phyloP scores from a whole-genome alignment of 441 rosid genomes.

The Populus hybrid region DNA sequence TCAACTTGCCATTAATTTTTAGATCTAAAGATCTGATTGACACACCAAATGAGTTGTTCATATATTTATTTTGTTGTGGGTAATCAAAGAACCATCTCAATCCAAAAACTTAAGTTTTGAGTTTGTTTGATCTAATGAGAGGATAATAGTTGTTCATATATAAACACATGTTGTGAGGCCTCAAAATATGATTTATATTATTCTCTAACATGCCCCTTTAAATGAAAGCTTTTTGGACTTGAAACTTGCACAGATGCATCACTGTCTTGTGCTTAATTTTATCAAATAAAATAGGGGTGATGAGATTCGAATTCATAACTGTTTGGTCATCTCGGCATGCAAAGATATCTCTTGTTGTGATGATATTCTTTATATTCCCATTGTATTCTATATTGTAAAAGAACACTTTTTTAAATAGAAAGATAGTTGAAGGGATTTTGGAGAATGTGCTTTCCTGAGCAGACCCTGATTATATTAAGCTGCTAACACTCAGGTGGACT shows the following conservation, averaged over 20 bases:
- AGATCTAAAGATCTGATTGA: not conserved
- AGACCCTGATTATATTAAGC: conserved; percentile 27
- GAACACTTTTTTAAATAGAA: not conserved
- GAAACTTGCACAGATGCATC: too few species aligned
- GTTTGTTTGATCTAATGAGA: too few species aligned
- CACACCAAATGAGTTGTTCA: not conserved
- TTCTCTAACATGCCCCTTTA: too few species aligned
- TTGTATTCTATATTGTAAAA: not conserved
- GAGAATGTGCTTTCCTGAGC: not conserved
- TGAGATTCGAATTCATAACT: too few species aligned
- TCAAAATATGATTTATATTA: too few species aligned
- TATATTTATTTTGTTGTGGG: not conserved
- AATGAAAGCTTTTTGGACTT: too few species aligned
- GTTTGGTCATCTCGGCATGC: not conserved
- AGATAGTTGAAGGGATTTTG: not conserved
- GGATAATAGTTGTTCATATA: too few species aligned
- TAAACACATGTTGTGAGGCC: too few species aligned
- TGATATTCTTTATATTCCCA: not conserved
- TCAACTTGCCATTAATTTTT: not conserved
- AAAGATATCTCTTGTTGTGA: not conserved
- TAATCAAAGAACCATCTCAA: not conserved
- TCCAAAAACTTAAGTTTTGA: too few species aligned
- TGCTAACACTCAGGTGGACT: conserved; percentile 73
- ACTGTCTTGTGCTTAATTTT: too few species aligned
- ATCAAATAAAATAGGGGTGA: too few species aligned